phyloP scores from a whole-genome alignment of 441 rosid genomes.

The Erodium texanum region DNA sequence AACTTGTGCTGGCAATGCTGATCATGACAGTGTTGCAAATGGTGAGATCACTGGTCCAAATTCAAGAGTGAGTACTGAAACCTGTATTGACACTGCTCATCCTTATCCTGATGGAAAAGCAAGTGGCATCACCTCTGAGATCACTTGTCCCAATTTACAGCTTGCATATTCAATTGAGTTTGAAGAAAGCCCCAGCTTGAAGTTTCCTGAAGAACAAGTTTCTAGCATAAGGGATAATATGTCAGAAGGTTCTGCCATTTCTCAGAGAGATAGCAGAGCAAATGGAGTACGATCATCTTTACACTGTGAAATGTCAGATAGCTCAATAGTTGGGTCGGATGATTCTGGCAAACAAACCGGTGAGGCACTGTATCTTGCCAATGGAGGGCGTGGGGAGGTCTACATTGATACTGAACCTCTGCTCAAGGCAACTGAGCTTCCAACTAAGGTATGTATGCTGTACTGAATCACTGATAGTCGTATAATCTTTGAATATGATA shows the following conservation, averaged over 20 bases:
- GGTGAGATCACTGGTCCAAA: slow-evolving; percentile 18
- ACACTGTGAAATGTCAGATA: slow-evolving; percentile 29
- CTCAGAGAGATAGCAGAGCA: slow-evolving; percentile 25
- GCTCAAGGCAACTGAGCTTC: slow-evolving; percentile 21
- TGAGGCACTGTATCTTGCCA: slow-evolving; percentile 23
- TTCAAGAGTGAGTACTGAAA: slow-evolving; percentile 10
- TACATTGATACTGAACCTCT: slow-evolving; percentile 26
- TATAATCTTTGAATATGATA: neutral
- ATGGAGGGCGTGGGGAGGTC: slow-evolving; percentile 30
- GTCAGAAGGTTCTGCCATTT: slow-evolving; percentile 15
- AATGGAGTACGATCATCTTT: slow-evolving; percentile 27
- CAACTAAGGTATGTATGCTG: slow-evolving; percentile 36
- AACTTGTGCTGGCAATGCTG: slow-evolving; percentile 14
- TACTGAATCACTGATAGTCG: neutral
- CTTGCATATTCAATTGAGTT: slow-evolving; percentile 14
- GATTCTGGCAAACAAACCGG: slow-evolving; percentile 21
- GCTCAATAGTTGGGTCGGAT: slow-evolving; percentile 16
- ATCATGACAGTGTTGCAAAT: slow-evolving; percentile 14
- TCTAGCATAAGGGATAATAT: slow-evolving; percentile 21
- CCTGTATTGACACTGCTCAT: neutral
- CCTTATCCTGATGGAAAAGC: neutral
- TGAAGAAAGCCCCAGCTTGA: slow-evolving; percentile 22
- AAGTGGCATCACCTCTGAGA: neutral
- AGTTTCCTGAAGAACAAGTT: slow-evolving; percentile 21
- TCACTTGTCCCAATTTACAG: slow-evolving; percentile 12